These are phyloP conservation scores for Salvia rosmarinus DNA, from an alignment of 257 asterid species.

Conservation along the genomic window DNA sequence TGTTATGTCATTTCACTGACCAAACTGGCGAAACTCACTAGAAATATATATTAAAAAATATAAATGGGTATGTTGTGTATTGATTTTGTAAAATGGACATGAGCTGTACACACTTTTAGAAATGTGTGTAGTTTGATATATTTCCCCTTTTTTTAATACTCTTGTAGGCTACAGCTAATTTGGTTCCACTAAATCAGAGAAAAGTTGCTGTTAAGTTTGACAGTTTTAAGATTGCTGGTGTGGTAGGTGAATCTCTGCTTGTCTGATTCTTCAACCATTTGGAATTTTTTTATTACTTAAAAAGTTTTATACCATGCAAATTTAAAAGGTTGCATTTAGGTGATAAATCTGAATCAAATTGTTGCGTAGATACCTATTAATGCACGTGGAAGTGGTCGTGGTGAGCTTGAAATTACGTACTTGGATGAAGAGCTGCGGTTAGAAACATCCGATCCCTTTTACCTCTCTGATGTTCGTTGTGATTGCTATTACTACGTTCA, in stretches of 20 bases:
- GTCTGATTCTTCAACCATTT: background rate
- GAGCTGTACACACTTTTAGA: no score
- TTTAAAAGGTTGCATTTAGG: background rate
- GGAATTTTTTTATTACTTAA: background rate
- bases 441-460: conserved; percentile 4
- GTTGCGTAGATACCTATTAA: conserved; percentile 54
- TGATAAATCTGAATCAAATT: background rate
- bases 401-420: conserved; percentile 68
- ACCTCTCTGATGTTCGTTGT: background rate
- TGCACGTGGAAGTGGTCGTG: conserved; percentile 71
- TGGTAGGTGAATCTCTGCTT: conserved; percentile 49
- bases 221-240: conserved; percentile 57
- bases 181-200: conserved; percentile 55
- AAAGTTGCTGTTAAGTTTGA: conserved; percentile 74
- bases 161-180: conserved; percentile 68
- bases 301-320: background rate
- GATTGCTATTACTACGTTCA: background rate
- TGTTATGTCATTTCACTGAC: no score
- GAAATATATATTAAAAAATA: no score
- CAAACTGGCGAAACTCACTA: no score
- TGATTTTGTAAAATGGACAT: no score
- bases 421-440: conserved; percentile 66
- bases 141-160: background rate
- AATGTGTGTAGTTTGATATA: background rate
- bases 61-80: no score